Evolutionary conservation across 2,329 filamentous ascomycete species (phyloP).

Genomic region (Xylariaceae sp.): DNA sequence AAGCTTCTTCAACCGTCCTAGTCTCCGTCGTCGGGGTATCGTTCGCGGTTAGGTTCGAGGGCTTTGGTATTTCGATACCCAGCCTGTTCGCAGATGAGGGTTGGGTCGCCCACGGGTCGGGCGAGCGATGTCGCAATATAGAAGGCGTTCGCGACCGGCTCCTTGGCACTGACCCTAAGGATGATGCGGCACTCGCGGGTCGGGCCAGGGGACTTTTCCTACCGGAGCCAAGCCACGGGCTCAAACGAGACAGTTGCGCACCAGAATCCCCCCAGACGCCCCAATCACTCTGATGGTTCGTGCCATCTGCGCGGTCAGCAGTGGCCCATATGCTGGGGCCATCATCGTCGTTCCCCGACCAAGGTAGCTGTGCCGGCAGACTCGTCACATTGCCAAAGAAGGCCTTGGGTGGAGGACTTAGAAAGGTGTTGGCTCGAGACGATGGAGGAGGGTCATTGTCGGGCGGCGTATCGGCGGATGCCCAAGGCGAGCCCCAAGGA

Average conservation of each 20-base stretch:
- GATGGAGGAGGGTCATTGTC: slow-evolving; percentile 32
- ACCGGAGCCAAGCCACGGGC: slow-evolving; percentile 32
- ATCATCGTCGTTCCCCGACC: slow-evolving; percentile 39
- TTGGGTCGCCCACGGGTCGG: slow-evolving; percentile 42
- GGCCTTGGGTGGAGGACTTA: slow-evolving; percentile 42
- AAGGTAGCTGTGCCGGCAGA: slow-evolving; percentile 37
- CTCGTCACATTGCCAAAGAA: slow-evolving; percentile 37
- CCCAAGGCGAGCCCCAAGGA: slow-evolving; percentile 61
- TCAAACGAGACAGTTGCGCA: slow-evolving; percentile 30
- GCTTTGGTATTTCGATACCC: slow-evolving; percentile 6
- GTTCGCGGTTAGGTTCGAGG: slow-evolving; percentile 8
- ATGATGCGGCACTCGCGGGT: slow-evolving; percentile 38
- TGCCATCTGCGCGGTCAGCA: slow-evolving; percentile 27
- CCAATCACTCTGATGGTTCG: slow-evolving; percentile 30
- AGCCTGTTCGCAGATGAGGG: slow-evolving; percentile 27
- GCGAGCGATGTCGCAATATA: slow-evolving; percentile 36
- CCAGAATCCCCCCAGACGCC: slow-evolving; percentile 32
- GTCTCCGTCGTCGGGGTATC: slow-evolving; percentile 3
- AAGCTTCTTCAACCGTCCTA: slow-evolving; percentile 1
- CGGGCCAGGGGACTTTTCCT: slow-evolving; percentile 40
- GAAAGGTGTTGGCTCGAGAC: slow-evolving; percentile 34
- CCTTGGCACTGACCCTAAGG: slow-evolving; percentile 33
- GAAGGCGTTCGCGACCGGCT: slow-evolving; percentile 33
- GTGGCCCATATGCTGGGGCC: slow-evolving; percentile 39
- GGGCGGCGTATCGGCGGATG: slow-evolving; percentile 39